Conservation (phyloP, 768 basidiomycete genomes). For the Podaxis sp. region DNA sequence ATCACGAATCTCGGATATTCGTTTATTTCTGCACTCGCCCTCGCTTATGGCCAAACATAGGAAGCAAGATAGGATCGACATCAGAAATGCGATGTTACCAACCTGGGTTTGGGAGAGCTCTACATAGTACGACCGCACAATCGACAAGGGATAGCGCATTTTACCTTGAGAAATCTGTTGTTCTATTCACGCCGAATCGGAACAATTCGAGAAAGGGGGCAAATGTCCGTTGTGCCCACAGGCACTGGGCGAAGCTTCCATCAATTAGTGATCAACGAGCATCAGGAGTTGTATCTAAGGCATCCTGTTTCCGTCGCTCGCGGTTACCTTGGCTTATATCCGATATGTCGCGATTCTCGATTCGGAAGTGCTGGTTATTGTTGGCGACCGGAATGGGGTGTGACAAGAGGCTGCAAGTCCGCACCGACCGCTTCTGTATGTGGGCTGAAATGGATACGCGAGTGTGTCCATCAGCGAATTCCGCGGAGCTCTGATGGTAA, state of each 20-base stretch:
- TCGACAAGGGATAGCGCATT: background rate
- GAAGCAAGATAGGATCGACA: background rate
- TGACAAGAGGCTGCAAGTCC: too few relatives aligned
- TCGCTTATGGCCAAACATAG: background rate
- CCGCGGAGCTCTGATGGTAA: too few relatives aligned
- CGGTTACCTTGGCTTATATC: background rate
- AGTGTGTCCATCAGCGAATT: too few relatives aligned
- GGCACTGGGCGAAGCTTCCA: background rate
- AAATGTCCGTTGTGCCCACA: background rate
- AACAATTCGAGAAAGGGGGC: background rate
- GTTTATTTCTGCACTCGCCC: too few relatives aligned
- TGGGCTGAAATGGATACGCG: too few relatives aligned
- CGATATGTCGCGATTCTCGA: background rate
- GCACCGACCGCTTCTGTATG: too few relatives aligned
- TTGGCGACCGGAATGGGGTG: too few relatives aligned
- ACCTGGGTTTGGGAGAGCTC: background rate
- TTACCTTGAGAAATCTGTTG: background rate
- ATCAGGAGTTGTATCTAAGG: background rate
- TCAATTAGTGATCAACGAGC: background rate
- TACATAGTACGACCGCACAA: background rate
- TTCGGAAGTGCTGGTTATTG: too few relatives aligned
- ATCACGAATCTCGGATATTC: too few relatives aligned
- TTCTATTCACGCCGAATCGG: background rate
- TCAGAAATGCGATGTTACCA: too few relatives aligned
- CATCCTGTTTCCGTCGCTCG: background rate